Evolutionary conservation across 176 grass and related monocot species (phyloP).

Genomic region (Ananas comosus): DNA sequence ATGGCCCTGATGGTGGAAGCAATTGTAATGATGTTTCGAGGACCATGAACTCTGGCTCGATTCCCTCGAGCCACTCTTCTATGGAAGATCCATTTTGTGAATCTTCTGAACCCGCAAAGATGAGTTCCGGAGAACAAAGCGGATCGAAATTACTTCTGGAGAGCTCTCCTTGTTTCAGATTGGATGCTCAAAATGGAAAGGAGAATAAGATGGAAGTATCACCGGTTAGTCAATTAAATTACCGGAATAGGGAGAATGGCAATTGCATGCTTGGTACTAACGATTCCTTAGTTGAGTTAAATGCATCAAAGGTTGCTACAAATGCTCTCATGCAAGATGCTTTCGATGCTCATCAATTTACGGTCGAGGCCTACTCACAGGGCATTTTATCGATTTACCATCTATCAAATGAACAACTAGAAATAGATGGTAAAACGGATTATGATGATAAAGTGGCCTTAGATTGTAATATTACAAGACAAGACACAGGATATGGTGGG

Average conservation of each 20-base stretch:
- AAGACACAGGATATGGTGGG: slow-evolving; percentile 19
- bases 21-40: background rate
- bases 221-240: slow-evolving; percentile 1
- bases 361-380: slow-evolving; percentile 3
- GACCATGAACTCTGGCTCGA: background rate
- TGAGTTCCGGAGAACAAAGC: background rate
- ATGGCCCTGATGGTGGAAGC: background rate
- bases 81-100: background rate
- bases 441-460: slow-evolving; percentile 44
- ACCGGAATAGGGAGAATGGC: background rate
- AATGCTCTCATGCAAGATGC: background rate
- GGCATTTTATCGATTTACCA: slow-evolving; percentile 6
- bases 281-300: background rate
- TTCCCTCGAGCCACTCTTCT: slow-evolving; percentile 7
- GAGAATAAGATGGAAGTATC: slow-evolving; percentile 22
- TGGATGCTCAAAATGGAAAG: slow-evolving; percentile 14
- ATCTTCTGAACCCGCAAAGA: slow-evolving; percentile 1
- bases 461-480: slow-evolving; percentile 26
- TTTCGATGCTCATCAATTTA: background rate
- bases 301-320: slow-evolving; percentile 2
- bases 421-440: slow-evolving; percentile 28
- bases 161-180: slow-evolving; percentile 2
- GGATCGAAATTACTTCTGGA: slow-evolving; percentile 1
- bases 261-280: slow-evolving; percentile 18
- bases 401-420: background rate